Base-by-base conservation (phyloP, 192 early-diverging fungal species). In the Coemansia sp. region DNA sequence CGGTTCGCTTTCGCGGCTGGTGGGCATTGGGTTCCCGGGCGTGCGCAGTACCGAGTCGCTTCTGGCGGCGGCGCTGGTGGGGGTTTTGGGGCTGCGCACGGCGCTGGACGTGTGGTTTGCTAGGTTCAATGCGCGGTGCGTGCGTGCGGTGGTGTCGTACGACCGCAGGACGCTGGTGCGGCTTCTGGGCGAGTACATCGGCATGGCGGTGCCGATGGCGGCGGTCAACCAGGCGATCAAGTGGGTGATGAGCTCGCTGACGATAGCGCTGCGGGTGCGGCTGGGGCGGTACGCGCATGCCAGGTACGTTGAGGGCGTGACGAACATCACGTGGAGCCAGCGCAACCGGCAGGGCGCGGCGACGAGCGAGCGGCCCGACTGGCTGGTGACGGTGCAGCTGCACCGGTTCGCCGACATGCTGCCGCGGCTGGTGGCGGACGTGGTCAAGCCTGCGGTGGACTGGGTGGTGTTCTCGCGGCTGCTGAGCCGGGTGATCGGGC, bases 361-460 rank as follows among this genome's bases (percentile, higher is more conserved):
- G 11, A 63, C 63, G 0, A 59, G 46, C 21, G 77, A 72, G 39
- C 66, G 77, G 22, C 66, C 77, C 0, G 71, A 73, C 64, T 80
- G 77, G 77, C 77, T 80, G 59, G 63, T 80, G 42, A 73, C 77
- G 0, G 71, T 80, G 46, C 77, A 80, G 60, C 73, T 80, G 45
- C 77, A 80, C 57, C 30, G 77, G 22, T 80, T 80, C n/a, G 69
- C 77, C 1, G 70, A 80, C 44, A 80, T 80, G 77, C 47, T 80
- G 30, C 77, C 77, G 27, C 52, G 71, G 24, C 63, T 80, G 43
- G 24, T 80, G 11, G 69, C 77, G 9, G 77, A 73, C 50, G 69
- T 80, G 12, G 53, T 73, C 52, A 80, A 80, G 54, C 77, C 77
- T 4, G 67, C 77, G 0, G 49, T 80, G 12, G 77, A 80, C 60